A percentile compares a stretch with the other conserved stretches of the same genome.
phyloP scores from a whole-genome alignment of 1,284 basidiomycete genomes.

The Marasmius tenuissimus region DNA sequence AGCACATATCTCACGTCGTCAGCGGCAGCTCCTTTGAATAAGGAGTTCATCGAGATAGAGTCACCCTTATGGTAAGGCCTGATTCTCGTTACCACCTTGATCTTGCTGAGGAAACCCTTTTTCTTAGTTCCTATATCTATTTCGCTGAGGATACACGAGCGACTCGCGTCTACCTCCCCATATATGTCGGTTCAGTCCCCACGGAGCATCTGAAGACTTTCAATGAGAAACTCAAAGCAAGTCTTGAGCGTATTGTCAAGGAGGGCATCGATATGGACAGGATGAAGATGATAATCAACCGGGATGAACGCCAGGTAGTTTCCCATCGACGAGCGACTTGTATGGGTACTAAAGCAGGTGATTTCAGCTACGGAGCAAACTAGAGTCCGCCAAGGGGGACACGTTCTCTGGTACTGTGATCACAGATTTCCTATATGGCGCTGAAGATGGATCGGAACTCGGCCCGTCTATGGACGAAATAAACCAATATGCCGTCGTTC shows the following conservation, averaged over 20 bases:
- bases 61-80: slow-evolving; percentile 76
- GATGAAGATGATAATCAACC: slow-evolving; percentile 85
- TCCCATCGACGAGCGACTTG: neutral
- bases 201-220: slow-evolving; percentile 77
- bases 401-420: slow-evolving; percentile 75
- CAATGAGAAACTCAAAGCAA: slow-evolving; percentile 66
- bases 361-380: slow-evolving; percentile 65
- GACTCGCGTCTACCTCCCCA: slow-evolving; percentile 70
- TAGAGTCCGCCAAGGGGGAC: slow-evolving; percentile 78
- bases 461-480: slow-evolving; percentile 78
- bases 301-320: slow-evolving; percentile 83
- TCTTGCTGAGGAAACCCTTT: neutral
- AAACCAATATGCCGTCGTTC: slow-evolving; percentile 66
- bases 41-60: slow-evolving; percentile 92
- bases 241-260: slow-evolving; percentile 70
- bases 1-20: slow-evolving; percentile 90
- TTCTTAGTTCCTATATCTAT: slow-evolving; percentile 75
- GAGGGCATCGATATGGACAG: slow-evolving; percentile 91
- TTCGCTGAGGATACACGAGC: slow-evolving; percentile 82
- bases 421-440: slow-evolving; percentile 88
- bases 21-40: slow-evolving; percentile 87
- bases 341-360: slow-evolving; percentile 1
- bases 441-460: slow-evolving; percentile 82
- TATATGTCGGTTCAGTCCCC: slow-evolving; percentile 87
- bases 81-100: neutral